Evolutionary conservation across 2,329 filamentous ascomycete genomes (phyloP).

Genomic region (Emergomyces africanus): DNA sequence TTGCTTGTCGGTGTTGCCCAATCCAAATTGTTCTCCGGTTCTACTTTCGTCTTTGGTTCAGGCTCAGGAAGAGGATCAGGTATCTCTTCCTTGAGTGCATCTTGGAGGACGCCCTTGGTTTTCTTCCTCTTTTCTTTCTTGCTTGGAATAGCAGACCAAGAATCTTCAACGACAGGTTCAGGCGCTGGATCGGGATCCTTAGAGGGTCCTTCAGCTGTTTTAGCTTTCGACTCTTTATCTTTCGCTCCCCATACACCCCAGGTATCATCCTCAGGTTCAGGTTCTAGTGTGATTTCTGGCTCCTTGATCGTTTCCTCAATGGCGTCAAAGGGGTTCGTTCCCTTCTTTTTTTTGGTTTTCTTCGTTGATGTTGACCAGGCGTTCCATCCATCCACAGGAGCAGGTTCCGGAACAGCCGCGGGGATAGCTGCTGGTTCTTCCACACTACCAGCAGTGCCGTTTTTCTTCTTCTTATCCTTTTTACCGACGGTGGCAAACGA

Average conservation of each 20-base stretch:
- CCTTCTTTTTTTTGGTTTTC: conserved; percentile 37
- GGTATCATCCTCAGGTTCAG: conserved; percentile 17
- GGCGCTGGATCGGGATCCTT: conserved; percentile 12
- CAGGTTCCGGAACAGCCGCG: conserved; percentile 6
- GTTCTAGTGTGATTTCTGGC: conserved; percentile 10
- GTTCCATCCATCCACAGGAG: conserved; percentile 8
- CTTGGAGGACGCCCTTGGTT: conserved; percentile 3
- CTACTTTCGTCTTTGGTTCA: conserved; percentile 12
- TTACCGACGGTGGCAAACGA: conserved; percentile 24
- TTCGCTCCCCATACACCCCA: conserved; percentile 24
- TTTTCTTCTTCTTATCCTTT: conserved; percentile 37
- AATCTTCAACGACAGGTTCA: conserved; percentile 16
- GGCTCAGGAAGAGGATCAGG: conserved; percentile 4
- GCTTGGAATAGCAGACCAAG: conserved; percentile 10
- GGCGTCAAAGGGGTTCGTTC: conserved; percentile 21
- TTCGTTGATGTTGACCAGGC: conserved; percentile 18
- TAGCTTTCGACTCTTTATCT: conserved; percentile 21
- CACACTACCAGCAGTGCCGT: conserved; percentile 24
- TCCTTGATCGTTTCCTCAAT: conserved; percentile 24
- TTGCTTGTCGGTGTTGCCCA: neutral
- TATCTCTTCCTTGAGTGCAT: neutral
- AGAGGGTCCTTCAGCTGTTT: conserved; percentile 25
- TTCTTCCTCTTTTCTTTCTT: conserved; percentile 30
- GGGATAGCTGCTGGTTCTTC: conserved; percentile 20
- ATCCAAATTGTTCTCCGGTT: conserved; percentile 12